These are phyloP conservation scores for Penicillium lagena DNA, from an alignment of 495 filamentous ascomycete genomes.

Conservation along the genomic window DNA sequence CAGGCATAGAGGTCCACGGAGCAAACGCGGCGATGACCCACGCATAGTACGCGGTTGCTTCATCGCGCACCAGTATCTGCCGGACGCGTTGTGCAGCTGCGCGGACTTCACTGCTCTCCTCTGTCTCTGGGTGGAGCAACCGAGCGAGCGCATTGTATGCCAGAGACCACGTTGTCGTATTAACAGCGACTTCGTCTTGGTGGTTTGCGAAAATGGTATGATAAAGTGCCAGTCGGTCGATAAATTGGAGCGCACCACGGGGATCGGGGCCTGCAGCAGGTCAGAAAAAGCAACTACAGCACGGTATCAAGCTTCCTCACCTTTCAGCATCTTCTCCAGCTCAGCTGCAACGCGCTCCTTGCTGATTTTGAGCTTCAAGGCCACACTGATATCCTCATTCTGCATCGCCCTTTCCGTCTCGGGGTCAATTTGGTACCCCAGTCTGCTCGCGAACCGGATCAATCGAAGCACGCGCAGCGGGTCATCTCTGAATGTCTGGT, in stretches of 20 bases:
- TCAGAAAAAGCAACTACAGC: not conserved
- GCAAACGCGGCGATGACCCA: constrained; percentile 72
- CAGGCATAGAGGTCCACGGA: constrained; percentile 64
- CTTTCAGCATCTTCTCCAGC: constrained; percentile 83
- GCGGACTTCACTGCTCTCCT: constrained; percentile 4
- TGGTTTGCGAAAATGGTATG: constrained; percentile 63
- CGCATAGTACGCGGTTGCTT: constrained; percentile 57
- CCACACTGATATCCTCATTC: constrained; percentile 61
- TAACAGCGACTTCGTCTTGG: constrained; percentile 41
- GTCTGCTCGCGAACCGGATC: constrained; percentile 81
- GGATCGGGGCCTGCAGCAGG: constrained; percentile 58
- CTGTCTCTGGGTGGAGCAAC: constrained; percentile 14
- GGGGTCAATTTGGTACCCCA: constrained; percentile 69
- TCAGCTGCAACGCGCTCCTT: constrained; percentile 81
- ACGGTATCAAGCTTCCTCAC: constrained; percentile 27
- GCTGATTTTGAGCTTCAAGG: constrained; percentile 84
- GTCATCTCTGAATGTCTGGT: constrained; percentile 92
- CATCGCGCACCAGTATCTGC: constrained; percentile 47
- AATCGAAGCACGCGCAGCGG: constrained; percentile 84
- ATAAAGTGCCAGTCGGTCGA: constrained; percentile 71
- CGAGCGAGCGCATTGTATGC: constrained; percentile 32
- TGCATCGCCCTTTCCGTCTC: constrained; percentile 69
- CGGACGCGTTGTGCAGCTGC: constrained; percentile 22
- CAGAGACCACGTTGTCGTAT: constrained; percentile 32
- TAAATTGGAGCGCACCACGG: constrained; percentile 56